Conservation (phyloP, 23 red algal genomes). For the Gracilaria domingensis region DNA sequence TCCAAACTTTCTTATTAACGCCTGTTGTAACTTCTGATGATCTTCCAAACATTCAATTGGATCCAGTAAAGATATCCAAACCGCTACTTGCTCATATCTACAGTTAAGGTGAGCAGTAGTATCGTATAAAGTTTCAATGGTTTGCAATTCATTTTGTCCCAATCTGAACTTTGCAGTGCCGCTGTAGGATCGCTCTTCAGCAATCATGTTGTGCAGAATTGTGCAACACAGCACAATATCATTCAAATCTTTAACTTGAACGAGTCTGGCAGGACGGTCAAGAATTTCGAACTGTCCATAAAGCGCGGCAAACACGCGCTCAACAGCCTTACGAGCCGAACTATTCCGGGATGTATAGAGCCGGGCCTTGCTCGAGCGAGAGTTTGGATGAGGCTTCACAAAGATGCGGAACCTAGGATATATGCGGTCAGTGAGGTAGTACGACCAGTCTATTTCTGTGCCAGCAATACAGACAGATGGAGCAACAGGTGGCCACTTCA, state of each 20-base stretch:
- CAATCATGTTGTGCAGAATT: slow-evolving; percentile 48
- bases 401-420: slow-evolving; percentile 57
- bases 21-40: background rate
- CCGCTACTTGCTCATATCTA: slow-evolving; percentile 17
- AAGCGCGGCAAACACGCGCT: slow-evolving; percentile 3
- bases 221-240: slow-evolving; percentile 10
- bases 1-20: slow-evolving; percentile 2
- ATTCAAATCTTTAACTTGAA: background rate
- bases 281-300: slow-evolving; percentile 32
- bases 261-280: background rate
- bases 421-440: slow-evolving; percentile 61
- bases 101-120: background rate
- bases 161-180: background rate
- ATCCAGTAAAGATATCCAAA: background rate
- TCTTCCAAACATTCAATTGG: background rate
- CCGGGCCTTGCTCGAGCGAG: background rate
- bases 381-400: slow-evolving; percentile 8
- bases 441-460: slow-evolving; percentile 13
- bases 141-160: background rate
- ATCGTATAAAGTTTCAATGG: background rate
- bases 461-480: slow-evolving; percentile 7
- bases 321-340: background rate
- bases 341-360: background rate
- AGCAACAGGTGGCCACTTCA: slow-evolving; percentile 17
- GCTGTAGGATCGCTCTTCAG: slow-evolving; percentile 11